A percentile compares a stretch with the other conserved stretches of the same genome.
Evolutionary conservation across 768 basidiomycete genomes (phyloP).

Genomic region (Tricholoma furcatifolium): DNA sequence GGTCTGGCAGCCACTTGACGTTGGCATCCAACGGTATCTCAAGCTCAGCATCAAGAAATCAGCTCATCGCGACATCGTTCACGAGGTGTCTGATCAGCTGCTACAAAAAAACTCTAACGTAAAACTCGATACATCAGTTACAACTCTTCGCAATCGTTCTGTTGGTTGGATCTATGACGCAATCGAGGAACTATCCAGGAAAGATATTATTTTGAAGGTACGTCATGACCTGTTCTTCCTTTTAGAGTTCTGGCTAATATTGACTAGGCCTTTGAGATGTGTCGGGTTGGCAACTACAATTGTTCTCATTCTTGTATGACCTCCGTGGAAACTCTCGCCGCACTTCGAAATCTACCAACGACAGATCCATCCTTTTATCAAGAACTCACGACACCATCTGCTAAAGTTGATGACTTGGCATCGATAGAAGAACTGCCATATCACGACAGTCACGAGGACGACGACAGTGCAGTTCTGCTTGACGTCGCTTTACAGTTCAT

Average conservation of each 20-base stretch:
- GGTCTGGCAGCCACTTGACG: slow-evolving; percentile 7
- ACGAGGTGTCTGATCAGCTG: not conserved
- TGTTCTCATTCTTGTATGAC: not conserved
- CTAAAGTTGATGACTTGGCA: not conserved
- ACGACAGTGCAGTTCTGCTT: not conserved
- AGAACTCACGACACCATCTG: not conserved
- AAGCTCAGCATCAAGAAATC: slow-evolving; percentile 5
- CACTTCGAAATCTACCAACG: not conserved
- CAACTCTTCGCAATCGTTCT: not conserved
- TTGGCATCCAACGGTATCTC: not conserved
- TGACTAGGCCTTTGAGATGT: not conserved
- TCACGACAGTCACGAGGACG: not conserved
- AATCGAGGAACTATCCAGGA: not conserved
- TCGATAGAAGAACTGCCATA: not conserved
- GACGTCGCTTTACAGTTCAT: not conserved
- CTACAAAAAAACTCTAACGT: not conserved
- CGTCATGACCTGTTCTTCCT: not conserved
- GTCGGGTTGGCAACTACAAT: not conserved
- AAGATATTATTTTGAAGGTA: not conserved
- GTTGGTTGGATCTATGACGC: not conserved
- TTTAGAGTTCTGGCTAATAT: not conserved
- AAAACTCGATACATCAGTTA: not conserved
- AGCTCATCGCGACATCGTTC: not conserved
- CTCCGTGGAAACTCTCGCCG: not conserved
- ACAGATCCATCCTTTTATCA: not conserved